These are phyloP conservation scores for Pseudogymnoascus verrucosus DNA, from an alignment of 2,329 filamentous ascomycete species.

Conservation along the genomic window DNA sequence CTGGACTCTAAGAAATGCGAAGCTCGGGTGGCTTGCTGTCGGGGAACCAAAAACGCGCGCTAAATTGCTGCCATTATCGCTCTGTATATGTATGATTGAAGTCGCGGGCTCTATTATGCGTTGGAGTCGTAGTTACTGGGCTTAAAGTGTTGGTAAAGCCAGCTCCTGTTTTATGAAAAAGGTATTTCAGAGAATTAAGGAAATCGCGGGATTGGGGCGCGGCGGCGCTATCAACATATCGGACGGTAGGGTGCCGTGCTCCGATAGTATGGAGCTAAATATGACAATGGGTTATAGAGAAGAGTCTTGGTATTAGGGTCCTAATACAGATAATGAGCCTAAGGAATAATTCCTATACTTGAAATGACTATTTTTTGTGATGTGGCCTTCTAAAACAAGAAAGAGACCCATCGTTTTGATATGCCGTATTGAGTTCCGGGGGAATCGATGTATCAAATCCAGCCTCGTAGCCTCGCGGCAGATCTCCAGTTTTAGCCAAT, in stretches of 20 bases:
- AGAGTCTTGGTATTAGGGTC: background rate
- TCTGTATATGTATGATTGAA: background rate
- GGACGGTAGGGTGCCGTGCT: slow-evolving; percentile 1
- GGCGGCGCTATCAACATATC: slow-evolving; percentile 4
- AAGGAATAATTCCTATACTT: background rate
- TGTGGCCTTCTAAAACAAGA: background rate
- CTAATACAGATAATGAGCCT: background rate
- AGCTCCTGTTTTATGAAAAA: background rate
- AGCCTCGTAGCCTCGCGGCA: slow-evolving; percentile 4
- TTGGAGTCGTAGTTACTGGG: background rate
- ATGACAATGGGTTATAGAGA: background rate
- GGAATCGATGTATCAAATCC: background rate
- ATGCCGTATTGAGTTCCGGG: background rate
- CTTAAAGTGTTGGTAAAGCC: background rate
- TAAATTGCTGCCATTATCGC: slow-evolving; percentile 1
- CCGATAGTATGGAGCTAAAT: background rate
- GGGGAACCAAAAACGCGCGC: slow-evolving; percentile 2
- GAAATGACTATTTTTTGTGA: background rate
- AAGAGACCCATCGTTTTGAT: background rate
- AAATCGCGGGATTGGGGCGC: background rate
- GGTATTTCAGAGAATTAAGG: slow-evolving; percentile 3
- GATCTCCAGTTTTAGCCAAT: background rate
- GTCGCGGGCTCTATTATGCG: background rate
- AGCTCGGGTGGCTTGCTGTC: background rate
- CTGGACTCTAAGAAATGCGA: background rate